Conservation (phyloP, 1,284 basidiomycete species). For the Tylopilus sp. region DNA sequence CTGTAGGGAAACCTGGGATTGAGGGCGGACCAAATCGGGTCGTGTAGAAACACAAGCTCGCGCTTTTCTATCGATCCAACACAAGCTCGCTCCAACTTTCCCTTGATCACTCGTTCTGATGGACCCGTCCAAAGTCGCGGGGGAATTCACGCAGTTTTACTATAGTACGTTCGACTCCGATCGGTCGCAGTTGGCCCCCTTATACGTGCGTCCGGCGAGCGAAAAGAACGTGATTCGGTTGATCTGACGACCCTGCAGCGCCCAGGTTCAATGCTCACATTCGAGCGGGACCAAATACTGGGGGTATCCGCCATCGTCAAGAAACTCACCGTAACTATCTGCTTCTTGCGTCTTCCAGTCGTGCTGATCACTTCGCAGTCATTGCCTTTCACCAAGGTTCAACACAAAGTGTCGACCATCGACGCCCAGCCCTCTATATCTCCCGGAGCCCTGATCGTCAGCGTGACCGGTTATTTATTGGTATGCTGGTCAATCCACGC, state of each 20-base stretch:
- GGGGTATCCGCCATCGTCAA: conserved; percentile 65
- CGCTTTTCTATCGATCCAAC: conserved; percentile 3
- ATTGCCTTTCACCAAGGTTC: conserved; percentile 79
- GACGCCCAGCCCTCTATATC: conserved; percentile 86
- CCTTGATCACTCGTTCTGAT: conserved; percentile 46
- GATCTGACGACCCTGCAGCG: conserved; percentile 51
- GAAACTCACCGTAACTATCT: conserved; percentile 66
- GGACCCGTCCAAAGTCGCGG: conserved; percentile 61
- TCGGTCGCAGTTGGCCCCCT: conserved; percentile 47
- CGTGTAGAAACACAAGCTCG: conserved; percentile 7
- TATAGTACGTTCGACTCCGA: conserved; percentile 66
- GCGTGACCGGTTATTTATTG: conserved; percentile 81
- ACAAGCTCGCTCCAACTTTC: neutral
- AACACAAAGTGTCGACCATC: conserved; percentile 78
- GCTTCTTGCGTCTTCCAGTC: neutral
- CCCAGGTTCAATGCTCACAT: conserved; percentile 82
- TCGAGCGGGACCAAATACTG: conserved; percentile 65
- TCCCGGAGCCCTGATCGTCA: conserved; percentile 67
- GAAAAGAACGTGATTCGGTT: conserved; percentile 19
- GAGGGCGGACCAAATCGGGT: conserved; percentile 16
- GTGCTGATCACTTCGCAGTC: conserved; percentile 41
- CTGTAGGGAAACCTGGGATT: conserved; percentile 19
- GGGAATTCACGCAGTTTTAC: conserved; percentile 73
- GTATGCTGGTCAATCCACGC: conserved; percentile 42
- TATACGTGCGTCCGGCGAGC: conserved; percentile 63